phyloP scores from a whole-genome alignment of 352 stramenopile genomes.

The Phytophthora constricta region DNA sequence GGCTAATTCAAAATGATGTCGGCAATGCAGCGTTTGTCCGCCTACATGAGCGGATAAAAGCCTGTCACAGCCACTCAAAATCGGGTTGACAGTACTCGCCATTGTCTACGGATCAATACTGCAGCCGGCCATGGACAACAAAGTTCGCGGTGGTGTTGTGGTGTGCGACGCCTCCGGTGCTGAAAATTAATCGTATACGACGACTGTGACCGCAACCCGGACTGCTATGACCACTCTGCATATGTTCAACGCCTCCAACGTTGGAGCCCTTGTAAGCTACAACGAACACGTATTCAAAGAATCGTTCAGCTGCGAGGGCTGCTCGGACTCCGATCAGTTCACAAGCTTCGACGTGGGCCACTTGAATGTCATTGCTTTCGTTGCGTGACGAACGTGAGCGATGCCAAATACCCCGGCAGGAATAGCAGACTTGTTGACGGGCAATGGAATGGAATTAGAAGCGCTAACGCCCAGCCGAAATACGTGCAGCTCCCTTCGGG shows the following conservation, averaged over 20 bases:
- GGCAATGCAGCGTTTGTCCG: slow-evolving; percentile 12
- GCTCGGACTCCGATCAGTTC: slow-evolving; percentile 56
- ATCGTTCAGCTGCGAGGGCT: slow-evolving; percentile 53
- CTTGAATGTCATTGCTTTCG: slow-evolving; percentile 69
- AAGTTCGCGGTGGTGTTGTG: slow-evolving; percentile 49
- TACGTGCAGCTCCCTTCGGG: too few relatives aligned
- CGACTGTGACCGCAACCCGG: slow-evolving; percentile 64
- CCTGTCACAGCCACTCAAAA: neutral
- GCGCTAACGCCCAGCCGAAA: too few relatives aligned
- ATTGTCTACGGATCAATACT: slow-evolving; percentile 52
- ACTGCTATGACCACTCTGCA: slow-evolving; percentile 56
- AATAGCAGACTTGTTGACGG: too few relatives aligned
- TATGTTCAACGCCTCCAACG: slow-evolving; percentile 52
- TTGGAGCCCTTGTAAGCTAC: slow-evolving; percentile 55
- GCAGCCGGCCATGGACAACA: slow-evolving; percentile 45
- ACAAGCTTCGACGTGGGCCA: slow-evolving; percentile 63
- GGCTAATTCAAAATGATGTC: too few relatives aligned
- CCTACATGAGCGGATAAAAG: slow-evolving; percentile 7
- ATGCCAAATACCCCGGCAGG: too few relatives aligned
- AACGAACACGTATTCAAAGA: slow-evolving; percentile 70
- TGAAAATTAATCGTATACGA: slow-evolving; percentile 55
- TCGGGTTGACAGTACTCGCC: slow-evolving; percentile 35
- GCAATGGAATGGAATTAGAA: too few relatives aligned
- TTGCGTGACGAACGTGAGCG: slow-evolving; percentile 68
- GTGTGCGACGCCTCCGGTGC: slow-evolving; percentile 41